Conservation (phyloP, 495 filamentous ascomycete genomes). For the Bacidia gigantensis region DNA sequence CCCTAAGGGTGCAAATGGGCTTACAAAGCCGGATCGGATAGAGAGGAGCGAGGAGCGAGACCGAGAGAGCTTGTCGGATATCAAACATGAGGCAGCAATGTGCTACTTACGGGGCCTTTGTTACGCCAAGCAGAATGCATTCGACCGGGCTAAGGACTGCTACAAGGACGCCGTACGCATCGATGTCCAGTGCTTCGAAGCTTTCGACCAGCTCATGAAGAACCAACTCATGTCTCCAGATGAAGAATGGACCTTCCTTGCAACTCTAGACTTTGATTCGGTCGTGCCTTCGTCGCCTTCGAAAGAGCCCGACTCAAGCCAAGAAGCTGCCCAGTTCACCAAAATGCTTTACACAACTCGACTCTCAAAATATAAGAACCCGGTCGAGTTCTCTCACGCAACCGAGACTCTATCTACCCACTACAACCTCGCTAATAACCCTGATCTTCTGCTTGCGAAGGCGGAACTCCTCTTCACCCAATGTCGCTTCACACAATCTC, state of each 20-base stretch:
- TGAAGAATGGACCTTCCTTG: conserved; percentile 88
- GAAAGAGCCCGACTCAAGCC: conserved; percentile 37
- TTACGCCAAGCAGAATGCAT: conserved; percentile 94
- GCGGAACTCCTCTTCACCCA: conserved; percentile 90
- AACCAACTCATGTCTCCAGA: conserved; percentile 95
- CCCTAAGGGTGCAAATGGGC: conserved; percentile 20
- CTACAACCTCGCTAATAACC: conserved; percentile 76
- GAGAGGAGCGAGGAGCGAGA: conserved; percentile 52
- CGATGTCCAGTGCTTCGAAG: conserved; percentile 96
- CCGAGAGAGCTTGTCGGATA: conserved; percentile 50
- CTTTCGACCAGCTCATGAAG: conserved; percentile 94
- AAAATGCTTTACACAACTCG: conserved; percentile 96
- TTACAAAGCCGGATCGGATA: conserved; percentile 33
- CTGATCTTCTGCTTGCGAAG: conserved; percentile 83
- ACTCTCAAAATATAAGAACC: conserved; percentile 90
- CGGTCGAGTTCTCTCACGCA: conserved; percentile 66
- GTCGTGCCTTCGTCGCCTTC: conserved; percentile 40
- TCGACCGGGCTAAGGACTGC: conserved; percentile 92
- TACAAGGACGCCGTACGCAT: conserved; percentile 95
- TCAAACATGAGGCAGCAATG: conserved; percentile 90
- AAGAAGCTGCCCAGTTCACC: conserved; percentile 82
- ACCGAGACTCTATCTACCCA: conserved; percentile 83
- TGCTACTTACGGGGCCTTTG: conserved; percentile 88
- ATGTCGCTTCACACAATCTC: conserved; percentile 78
- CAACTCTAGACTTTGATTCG: conserved; percentile 80